Conservation (phyloP, 495 filamentous ascomycete genomes). For the Articulospora tetracladia region DNA sequence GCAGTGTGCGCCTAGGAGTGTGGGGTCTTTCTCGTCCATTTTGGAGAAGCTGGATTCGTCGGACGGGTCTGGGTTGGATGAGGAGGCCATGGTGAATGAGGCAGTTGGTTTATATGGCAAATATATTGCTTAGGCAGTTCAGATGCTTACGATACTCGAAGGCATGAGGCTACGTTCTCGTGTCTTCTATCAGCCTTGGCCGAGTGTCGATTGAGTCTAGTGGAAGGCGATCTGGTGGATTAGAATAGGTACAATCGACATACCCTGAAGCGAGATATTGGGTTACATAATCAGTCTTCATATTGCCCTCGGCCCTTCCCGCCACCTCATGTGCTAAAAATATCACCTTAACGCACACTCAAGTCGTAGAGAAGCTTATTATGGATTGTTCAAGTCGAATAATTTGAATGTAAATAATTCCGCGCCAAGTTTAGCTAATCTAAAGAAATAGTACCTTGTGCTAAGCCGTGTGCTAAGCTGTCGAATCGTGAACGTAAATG, state of each 20-base stretch:
- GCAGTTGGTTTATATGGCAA: neutral
- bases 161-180: neutral
- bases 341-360: neutral
- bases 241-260: too few relatives aligned
- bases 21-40: conserved; percentile 59
- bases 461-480: too few relatives aligned
- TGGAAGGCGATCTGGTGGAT: neutral
- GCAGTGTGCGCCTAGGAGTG: conserved; percentile 86
- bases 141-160: neutral
- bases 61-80: conserved; percentile 26
- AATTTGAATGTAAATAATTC: too few relatives aligned
- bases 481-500: too few relatives aligned
- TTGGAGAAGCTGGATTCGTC: conserved; percentile 36
- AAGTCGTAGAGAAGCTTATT: too few relatives aligned
- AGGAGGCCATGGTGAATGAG: conserved; percentile 35
- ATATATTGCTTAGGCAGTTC: neutral
- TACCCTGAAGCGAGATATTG: too few relatives aligned
- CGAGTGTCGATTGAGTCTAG: neutral
- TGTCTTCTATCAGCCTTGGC: neutral
- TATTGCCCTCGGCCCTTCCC: neutral
- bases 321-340: neutral
- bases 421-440: too few relatives aligned
- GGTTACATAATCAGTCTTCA: neutral
- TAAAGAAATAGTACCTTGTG: too few relatives aligned
- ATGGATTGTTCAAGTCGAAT: too few relatives aligned